Percentiles rank a stretch among this genome's conserved stretches.
phyloP scores from a whole-genome alignment of 1,284 basidiomycete genomes.

The Puccinia hordei region DNA sequence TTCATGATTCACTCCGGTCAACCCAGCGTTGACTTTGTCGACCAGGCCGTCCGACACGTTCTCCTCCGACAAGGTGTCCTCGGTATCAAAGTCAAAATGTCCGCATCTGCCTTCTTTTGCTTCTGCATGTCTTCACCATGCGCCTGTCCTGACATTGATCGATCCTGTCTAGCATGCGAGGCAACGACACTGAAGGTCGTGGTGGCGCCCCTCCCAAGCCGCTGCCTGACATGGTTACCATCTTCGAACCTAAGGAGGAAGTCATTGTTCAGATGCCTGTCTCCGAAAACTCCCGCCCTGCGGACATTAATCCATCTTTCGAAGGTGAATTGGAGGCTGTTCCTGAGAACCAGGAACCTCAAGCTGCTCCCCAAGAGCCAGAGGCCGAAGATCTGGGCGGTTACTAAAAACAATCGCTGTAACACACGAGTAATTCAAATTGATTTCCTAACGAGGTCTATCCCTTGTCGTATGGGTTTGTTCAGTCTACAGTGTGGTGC shows the following conservation, averaged over 20 bases:
- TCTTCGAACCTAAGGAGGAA: constrained; percentile 69
- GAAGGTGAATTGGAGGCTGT: constrained; percentile 48
- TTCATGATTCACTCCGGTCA: constrained; percentile 99
- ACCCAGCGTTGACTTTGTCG: constrained; percentile 93
- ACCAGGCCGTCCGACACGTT: constrained; percentile 97
- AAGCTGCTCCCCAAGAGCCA: constrained; percentile 30
- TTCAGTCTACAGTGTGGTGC: too few relatives aligned
- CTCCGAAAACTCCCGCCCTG: constrained; percentile 52
- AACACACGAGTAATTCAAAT: too few relatives aligned
- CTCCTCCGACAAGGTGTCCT: constrained; percentile 98
- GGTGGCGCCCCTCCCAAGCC: constrained; percentile 82
- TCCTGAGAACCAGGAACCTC: constrained; percentile 43
- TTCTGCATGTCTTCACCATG: neutral
- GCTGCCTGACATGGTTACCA: constrained; percentile 91
- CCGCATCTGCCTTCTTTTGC: constrained; percentile 58
- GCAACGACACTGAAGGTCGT: constrained; percentile 85
- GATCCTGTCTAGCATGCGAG: constrained; percentile 78
- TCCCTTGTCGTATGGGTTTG: too few relatives aligned
- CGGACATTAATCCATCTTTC: constrained; percentile 40
- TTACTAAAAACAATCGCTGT: neutral
- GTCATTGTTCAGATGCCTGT: constrained; percentile 52
- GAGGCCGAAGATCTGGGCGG: constrained; percentile 41
- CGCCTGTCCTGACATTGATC: constrained; percentile 28
- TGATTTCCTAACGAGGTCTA: too few relatives aligned
- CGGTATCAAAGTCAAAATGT: constrained; percentile 99